Evolutionary conservation across 257 asterid species (phyloP), one percentile per base, ranked within the genome.

Genomic region (Schizonepeta tenuifolia): DNA sequence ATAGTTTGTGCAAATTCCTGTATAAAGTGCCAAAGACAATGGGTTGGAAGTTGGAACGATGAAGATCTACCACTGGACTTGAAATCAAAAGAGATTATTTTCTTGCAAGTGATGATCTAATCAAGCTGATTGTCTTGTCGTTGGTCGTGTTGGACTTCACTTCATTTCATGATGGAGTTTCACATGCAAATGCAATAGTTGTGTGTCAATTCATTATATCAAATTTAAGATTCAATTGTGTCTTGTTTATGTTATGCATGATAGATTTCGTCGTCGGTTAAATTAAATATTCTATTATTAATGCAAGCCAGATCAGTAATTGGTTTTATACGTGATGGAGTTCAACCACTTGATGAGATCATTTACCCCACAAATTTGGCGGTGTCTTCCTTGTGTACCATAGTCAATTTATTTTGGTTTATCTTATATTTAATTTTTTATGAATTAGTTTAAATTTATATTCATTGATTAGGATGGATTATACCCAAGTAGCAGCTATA

Each of bases 41-140:
- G 38, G 51, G 10, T 36, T 38, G 7, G 40, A 26, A 26, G 3
- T 38, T 69, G 56, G 4, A 22, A 70, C 67, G 22, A n/a, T 69
- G 22, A 14, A 55, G 22, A 54, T 50, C 56, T 21, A 54, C 74
- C 65, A 69, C 59, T 53, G 7, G 17, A 46, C 53, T 46, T 35
- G 22, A n/a, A 24, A 9, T 28, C 4, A 3, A 28, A 28, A 28
- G n/a, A 3, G 22, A 31, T 65, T 24, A 47, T 28, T 51, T 33
- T 41, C 53, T 35, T 20, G 31, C 67, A 56, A 58, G 50, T 71
- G 7, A 47, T 1, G 1, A n/a, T 49, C 21, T 49, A 49, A 6
- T 17, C 69, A 47, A 13, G 26, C 8, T 40, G 71, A 73, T 53
- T n/a, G 65, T 53, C 26, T 31, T 49, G 70, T 72, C 63, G 63